phyloP scores from a whole-genome alignment of 1,284 basidiomycete genomes.

The Melampsora larici-populina region DNA sequence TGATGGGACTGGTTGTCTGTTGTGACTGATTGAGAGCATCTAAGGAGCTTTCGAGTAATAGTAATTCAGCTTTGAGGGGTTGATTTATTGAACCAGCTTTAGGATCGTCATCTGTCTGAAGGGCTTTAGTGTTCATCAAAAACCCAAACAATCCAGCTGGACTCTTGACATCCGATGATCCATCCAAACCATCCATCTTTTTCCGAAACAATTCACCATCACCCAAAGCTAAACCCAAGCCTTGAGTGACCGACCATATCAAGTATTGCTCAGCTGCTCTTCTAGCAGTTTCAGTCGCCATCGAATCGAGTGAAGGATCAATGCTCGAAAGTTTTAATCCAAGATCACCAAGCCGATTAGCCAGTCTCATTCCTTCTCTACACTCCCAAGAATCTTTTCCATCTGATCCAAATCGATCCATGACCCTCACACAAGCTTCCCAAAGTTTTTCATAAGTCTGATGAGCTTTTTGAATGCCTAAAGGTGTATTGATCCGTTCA shows the following conservation, averaged over 20 bases:
- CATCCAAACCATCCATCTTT: background rate
- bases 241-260: conserved; percentile 33
- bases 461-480: conserved; percentile 10
- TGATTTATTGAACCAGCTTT: background rate
- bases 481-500: conserved; percentile 46
- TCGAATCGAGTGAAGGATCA: background rate
- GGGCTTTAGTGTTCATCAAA: background rate
- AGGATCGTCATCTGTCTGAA: background rate
- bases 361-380: conserved; percentile 24
- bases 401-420: background rate
- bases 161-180: background rate
- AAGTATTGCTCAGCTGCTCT: conserved; percentile 21
- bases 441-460: conserved; percentile 34
- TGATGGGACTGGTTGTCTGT: background rate
- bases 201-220: background rate
- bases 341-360: conserved; percentile 10
- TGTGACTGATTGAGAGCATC: background rate
- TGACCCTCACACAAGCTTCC: conserved; percentile 7
- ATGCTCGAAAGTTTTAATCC: conserved; percentile 23
- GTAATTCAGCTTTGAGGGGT: background rate
- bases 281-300: background rate
- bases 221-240: conserved; percentile 12
- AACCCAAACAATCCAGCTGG: background rate
- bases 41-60: background rate
- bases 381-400: conserved; percentile 13